Conservation (phyloP, 2,329 filamentous ascomycete species). For the Ampelomyces quisqualis region DNA sequence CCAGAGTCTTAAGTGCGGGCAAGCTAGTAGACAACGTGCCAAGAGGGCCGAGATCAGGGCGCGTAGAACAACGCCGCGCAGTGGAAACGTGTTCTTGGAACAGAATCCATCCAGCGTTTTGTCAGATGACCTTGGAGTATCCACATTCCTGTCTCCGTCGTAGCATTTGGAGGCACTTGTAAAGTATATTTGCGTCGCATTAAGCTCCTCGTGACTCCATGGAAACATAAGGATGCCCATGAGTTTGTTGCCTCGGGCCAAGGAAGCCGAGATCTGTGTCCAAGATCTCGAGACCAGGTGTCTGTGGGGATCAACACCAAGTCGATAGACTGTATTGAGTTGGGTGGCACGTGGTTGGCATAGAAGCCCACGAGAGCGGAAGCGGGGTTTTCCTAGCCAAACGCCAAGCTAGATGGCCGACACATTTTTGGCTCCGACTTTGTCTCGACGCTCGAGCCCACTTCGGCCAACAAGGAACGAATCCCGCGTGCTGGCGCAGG, state of each 20-base stretch:
- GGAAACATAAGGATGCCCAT: too few relatives aligned
- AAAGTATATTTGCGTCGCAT: too few relatives aligned
- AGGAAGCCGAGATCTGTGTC: constrained; percentile 9
- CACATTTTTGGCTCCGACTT: constrained; percentile 4
- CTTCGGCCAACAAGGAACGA: constrained; percentile 5
- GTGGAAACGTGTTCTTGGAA: background rate
- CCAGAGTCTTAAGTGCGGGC: constrained; percentile 10
- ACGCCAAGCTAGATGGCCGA: constrained; percentile 1
- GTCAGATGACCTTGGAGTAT: background rate
- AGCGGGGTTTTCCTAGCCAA: constrained; percentile 12
- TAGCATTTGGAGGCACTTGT: too few relatives aligned
- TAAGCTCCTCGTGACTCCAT: too few relatives aligned
- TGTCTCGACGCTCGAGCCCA: constrained; percentile 24
- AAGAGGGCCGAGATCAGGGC: constrained; percentile 20
- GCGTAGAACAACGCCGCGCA: background rate
- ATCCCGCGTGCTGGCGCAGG: constrained; percentile 4
- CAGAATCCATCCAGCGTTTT: background rate
- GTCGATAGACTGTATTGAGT: too few relatives aligned
- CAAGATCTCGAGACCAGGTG: constrained; percentile 18
- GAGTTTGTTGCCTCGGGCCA: background rate
- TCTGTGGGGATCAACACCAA: constrained; percentile 15
- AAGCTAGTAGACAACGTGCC: constrained; percentile 15
- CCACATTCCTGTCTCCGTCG: too few relatives aligned
- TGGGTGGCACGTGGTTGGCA: too few relatives aligned
- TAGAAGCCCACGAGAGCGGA: too few relatives aligned